phyloP scores from a whole-genome alignment of 2,329 filamentous ascomycete species.

The Trichoderma sp. region DNA sequence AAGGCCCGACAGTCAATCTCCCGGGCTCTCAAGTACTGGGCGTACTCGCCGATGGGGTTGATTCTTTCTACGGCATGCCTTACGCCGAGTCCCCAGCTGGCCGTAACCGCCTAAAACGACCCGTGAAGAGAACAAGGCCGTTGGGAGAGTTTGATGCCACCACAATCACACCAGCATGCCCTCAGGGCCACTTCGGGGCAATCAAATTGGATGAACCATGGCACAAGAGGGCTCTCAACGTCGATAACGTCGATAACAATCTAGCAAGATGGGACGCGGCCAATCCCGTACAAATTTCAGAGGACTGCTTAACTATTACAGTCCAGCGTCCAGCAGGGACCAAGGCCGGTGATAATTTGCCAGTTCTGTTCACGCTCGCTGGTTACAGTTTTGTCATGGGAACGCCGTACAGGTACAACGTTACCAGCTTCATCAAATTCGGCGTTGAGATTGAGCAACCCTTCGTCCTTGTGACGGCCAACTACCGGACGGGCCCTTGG shows the following conservation, averaged over 20 bases:
- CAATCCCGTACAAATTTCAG: slow-evolving; percentile 28
- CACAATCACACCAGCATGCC: slow-evolving; percentile 53
- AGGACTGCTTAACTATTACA: slow-evolving; percentile 55
- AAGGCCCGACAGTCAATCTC: background rate
- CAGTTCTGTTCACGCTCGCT: slow-evolving; percentile 60
- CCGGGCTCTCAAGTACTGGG: background rate
- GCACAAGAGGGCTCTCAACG: background rate
- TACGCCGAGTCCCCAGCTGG: slow-evolving; percentile 63
- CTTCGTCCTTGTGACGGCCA: slow-evolving; percentile 9
- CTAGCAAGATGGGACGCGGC: background rate
- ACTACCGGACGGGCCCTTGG: slow-evolving; percentile 14
- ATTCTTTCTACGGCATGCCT: slow-evolving; percentile 64
- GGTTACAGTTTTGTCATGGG: slow-evolving; percentile 47
- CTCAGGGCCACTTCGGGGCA: slow-evolving; percentile 48
- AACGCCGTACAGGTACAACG: background rate
- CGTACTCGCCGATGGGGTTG: slow-evolving; percentile 40
- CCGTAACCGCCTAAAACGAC: slow-evolving; percentile 59
- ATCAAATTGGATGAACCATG: background rate
- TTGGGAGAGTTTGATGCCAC: slow-evolving; percentile 57
- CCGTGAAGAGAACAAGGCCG: slow-evolving; percentile 50
- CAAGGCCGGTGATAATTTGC: slow-evolving; percentile 46
- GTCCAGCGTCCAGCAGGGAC: slow-evolving; percentile 50
- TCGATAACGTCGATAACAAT: too few species aligned
- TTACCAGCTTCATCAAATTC: background rate
- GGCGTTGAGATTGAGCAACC: background rate